Base-by-base conservation (phyloP, 352 stramenopile species). In the Phytophthora hibernalis region DNA sequence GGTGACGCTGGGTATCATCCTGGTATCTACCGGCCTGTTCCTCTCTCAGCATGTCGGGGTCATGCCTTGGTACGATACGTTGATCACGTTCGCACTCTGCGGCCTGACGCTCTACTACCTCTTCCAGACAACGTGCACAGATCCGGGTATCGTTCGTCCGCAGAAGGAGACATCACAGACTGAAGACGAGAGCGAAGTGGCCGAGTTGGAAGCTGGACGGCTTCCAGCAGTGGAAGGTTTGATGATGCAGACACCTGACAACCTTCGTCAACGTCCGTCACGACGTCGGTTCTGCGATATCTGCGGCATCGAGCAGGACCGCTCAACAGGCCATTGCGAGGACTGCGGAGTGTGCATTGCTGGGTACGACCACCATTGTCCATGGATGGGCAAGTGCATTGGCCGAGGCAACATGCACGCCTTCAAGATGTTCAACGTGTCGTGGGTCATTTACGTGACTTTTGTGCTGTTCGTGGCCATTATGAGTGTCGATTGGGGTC, bases 371-470 rank as follows among this genome's bases (percentile, higher is more conserved):
- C 95, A 98, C 77, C 92, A 98, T 65, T 98, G 93, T 76, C 92
- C 94, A 31, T 98, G 92, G 91, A 97, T 97, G 88, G 91, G 93
- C 48, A 98, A 97, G 51, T 98, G 91, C 68, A 98, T 98, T 67
- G 94, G 92, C 16, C 85, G 89, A 65, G 87, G 79, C 55, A 98
- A 98, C 79, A 91, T 97, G 69, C 80, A 81, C 52, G 83, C 85
- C 35, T 98, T 98, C 76, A 79, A 97, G 56, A 79, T 89, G 54
- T 98, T 98, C 73, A 94, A 94, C 63, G 37, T 85, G 42, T 72
- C 72, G 37, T 94, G 86, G 86, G 74, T 97, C 13, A 53, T 93
- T 43, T 96, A 96, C 68, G 73, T 96, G 5, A 68, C 91, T 10
- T 98, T 97, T 33, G 81, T 91, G 51, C 56, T 94, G 15, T 70